Base-by-base conservation (phyloP, 1,284 basidiomycete species). In the Mycena citricolor region DNA sequence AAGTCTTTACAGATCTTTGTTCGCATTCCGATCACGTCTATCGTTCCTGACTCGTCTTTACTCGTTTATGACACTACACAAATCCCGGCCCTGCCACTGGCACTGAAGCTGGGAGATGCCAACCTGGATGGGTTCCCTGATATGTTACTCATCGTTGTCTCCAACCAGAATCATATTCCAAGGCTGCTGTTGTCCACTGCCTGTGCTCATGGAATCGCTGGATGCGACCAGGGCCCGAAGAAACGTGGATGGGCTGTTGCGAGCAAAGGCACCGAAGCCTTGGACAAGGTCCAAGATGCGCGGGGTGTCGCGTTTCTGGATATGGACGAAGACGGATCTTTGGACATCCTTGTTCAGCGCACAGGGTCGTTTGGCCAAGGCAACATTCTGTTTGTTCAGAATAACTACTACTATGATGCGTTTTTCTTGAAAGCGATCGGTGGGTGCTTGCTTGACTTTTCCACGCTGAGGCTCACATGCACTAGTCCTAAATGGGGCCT, bases 381-480 rank as follows among this genome's bases (percentile, higher is more conserved):
- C 4, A 79, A 75, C 24, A 69, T 94, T 12, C 66, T 83, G 2
- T 97, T 99, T 57, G 73, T 99, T 30, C 93, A 97, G 66, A 99
- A 99, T 64, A 98, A 98, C 66, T 93, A 94, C 60, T 99, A 97
- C 61, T 94, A 94, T 61, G 97, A 99, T 58, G 94, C 97, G 0
- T 99, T 99, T 73, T 99, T 99, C 79, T 75, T 99, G 47, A 98
- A 98, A 63, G 90, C 94, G 1, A 88, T 95, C 39, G 84, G 90
- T 93, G 39, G 36, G 79, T 61, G 21, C 42, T 12, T 24, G 38
- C 11, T 31, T 31, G 26, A 20, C 17, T 17, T 38, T 44, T 37
- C 16, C 4, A 7, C 34, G 4, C 21, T 51, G 22, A n/a, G 45
- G 13, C 33, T 14, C 20, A 4, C n/a, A 13, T 17, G 17, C 32